These are phyloP conservation scores for Beauveria rudraprayagi DNA, from an alignment of 2,329 filamentous ascomycete species.

Conservation along the genomic window DNA sequence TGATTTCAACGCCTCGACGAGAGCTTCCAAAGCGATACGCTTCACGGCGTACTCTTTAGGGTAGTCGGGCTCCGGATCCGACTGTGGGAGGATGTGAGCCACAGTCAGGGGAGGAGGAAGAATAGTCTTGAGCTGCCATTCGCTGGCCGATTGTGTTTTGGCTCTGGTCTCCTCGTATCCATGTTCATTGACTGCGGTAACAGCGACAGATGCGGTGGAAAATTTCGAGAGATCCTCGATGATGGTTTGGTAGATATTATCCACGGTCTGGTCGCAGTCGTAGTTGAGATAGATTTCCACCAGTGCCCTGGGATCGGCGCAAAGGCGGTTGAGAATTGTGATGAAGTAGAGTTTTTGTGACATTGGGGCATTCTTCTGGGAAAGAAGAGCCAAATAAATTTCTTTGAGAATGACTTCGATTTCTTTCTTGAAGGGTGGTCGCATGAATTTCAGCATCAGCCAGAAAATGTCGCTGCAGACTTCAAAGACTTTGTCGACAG, in stretches of 20 bases:
- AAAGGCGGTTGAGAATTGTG: slow-evolving; percentile 74
- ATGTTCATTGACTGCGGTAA: slow-evolving; percentile 73
- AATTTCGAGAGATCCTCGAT: slow-evolving; percentile 91
- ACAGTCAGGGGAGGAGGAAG: slow-evolving; percentile 81
- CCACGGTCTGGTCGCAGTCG: slow-evolving; percentile 88
- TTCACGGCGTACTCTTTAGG: slow-evolving; percentile 90
- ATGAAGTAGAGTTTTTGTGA: slow-evolving; percentile 93
- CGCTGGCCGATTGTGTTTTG: slow-evolving; percentile 51
- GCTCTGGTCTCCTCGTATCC: slow-evolving; percentile 73
- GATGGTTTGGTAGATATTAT: slow-evolving; percentile 94
- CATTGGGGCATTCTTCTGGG: slow-evolving; percentile 74
- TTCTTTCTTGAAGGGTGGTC: slow-evolving; percentile 95
- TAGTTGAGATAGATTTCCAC: slow-evolving; percentile 98
- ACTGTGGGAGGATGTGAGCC: slow-evolving; percentile 56
- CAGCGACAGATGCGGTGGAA: slow-evolving; percentile 67
- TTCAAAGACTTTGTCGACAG: slow-evolving; percentile 85
- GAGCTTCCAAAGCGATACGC: slow-evolving; percentile 75
- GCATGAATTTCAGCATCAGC: slow-evolving; percentile 91
- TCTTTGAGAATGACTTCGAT: slow-evolving; percentile 97
- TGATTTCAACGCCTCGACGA: slow-evolving; percentile 83
- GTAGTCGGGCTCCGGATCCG: slow-evolving; percentile 59
- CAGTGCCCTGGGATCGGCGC: slow-evolving; percentile 75
- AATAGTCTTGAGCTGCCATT: slow-evolving; percentile 83
- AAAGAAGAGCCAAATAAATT: slow-evolving; percentile 87
- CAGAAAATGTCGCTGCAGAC: slow-evolving; percentile 97